A percentile compares a stretch with the other conserved stretches of the same genome.
Evolutionary conservation across 1,284 basidiomycete species (phyloP).

Genomic region (Testicularia cyperi): DNA sequence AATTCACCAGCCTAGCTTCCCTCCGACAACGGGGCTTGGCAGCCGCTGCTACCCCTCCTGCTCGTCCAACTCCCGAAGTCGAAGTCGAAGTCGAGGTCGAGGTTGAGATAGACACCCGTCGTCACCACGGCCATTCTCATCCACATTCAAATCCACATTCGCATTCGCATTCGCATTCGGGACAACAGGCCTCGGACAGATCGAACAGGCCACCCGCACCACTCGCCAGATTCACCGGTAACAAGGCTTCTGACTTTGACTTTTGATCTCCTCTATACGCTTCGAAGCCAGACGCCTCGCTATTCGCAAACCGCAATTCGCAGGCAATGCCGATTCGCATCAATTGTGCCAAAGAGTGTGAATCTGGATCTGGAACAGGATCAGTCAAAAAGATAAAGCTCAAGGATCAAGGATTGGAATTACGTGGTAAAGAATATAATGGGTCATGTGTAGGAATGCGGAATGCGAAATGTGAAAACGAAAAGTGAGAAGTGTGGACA

Average conservation of each 20-base stretch:
- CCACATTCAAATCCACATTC: background rate
- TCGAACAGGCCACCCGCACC: background rate
- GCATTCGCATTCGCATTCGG: background rate
- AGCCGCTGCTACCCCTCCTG: slow-evolving; percentile 3
- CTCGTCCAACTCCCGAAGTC: slow-evolving; percentile 3
- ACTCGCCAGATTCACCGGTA: slow-evolving; percentile 1
- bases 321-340: too few relatives aligned
- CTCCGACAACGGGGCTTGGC: slow-evolving; percentile 25
- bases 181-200: background rate
- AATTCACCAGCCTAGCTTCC: slow-evolving; percentile 16
- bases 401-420: too few relatives aligned
- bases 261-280: too few relatives aligned
- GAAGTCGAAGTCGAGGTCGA: slow-evolving; percentile 17
- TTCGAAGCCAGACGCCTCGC: too few relatives aligned
- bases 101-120: slow-evolving; percentile 5
- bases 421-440: too few relatives aligned
- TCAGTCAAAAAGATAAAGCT: too few relatives aligned
- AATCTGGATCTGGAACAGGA: too few relatives aligned
- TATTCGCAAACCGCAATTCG: too few relatives aligned
- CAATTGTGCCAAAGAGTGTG: too few relatives aligned
- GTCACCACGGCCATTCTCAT: background rate
- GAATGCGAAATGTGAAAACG: too few relatives aligned
- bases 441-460: too few relatives aligned
- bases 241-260: slow-evolving; percentile 2
- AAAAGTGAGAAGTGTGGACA: too few relatives aligned